Base-by-base conservation (phyloP, 2,329 filamentous ascomycete genomes). In the Cladophialophora carrionii region DNA sequence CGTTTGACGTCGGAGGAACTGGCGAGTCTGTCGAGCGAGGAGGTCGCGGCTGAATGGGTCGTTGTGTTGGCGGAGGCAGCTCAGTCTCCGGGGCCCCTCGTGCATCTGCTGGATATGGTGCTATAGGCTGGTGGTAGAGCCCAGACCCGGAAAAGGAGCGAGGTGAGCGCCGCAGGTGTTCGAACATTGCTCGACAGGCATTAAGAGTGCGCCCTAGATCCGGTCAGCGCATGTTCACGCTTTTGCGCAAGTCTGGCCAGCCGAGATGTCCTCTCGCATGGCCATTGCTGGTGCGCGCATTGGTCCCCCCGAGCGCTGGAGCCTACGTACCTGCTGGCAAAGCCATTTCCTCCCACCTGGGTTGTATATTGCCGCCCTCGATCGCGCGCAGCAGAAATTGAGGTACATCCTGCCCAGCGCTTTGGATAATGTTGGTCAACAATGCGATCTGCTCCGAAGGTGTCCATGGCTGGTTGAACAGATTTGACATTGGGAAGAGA, bases 391-490 rank as follows among this genome's bases (percentile, higher is more conserved):
- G 57, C 14, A 72, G 62, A 58, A 62, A 70, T 32, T 56, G 37
- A 24, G 68, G 69, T n/a, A 71, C 62, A 61, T 72, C 70, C 31
- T 61, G 61, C 34, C 63, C 65, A 22, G 65, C 57, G 31, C 64
- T 61, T 54, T 72, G 69, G 46, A 72, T 64, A 34, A 72, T 67
- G 53, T 68, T 71, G 64, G 69, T 66, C 62, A 72, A 69, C 51
- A 72, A 61, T 37, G 64, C 60, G 62, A 72, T 66, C 64, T 72
- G 68, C 67, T 70, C 68, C 61, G 62, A 59, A 57, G 48, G 22
- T 62, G 64, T 65, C 68, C 68, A 70, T 62, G 57, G 57, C 51
- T 62, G 48, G 17, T 54, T 52, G 61, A 68, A 62, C 68, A 67
- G 43, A 65, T 68, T 68, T 63, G 68, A 70, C 68, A 70, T 70